Conservation (phyloP, 2,329 filamentous ascomycete genomes). For the Aspergillus persii region DNA sequence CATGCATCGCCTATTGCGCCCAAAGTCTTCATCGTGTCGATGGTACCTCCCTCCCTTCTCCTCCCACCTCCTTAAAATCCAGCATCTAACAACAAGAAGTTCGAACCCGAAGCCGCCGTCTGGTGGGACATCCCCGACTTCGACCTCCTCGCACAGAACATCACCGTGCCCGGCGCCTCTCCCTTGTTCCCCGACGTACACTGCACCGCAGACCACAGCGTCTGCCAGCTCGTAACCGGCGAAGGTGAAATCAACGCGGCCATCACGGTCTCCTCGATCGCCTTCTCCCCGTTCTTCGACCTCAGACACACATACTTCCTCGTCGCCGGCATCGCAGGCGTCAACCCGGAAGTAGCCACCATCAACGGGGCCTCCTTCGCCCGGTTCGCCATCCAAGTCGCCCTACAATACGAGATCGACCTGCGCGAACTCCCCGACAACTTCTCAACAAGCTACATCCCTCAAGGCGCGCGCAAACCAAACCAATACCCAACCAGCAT, state of each 20-base stretch:
- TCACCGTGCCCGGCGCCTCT: slow-evolving; percentile 62
- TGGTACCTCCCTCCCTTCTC: background rate
- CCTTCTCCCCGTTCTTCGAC: slow-evolving; percentile 63
- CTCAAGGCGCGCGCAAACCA: slow-evolving; percentile 58
- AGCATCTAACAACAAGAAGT: slow-evolving; percentile 43
- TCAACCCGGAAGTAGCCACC: slow-evolving; percentile 67
- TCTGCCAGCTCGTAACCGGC: slow-evolving; percentile 69
- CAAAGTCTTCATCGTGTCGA: slow-evolving; percentile 33
- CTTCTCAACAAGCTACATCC: slow-evolving; percentile 67
- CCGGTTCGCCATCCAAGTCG: slow-evolving; percentile 70
- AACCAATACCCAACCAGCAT: slow-evolving; percentile 57
- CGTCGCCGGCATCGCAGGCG: slow-evolving; percentile 69
- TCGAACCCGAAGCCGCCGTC: slow-evolving; percentile 58
- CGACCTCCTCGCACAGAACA: slow-evolving; percentile 56
- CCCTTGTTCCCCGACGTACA: slow-evolving; percentile 64
- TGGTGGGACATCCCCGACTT: slow-evolving; percentile 60
- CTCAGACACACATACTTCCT: slow-evolving; percentile 68
- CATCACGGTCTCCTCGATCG: slow-evolving; percentile 60
- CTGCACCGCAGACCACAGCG: slow-evolving; percentile 58
- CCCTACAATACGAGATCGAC: slow-evolving; percentile 74
- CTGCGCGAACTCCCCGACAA: slow-evolving; percentile 64
- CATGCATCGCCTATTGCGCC: slow-evolving; percentile 36
- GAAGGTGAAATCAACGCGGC: slow-evolving; percentile 75
- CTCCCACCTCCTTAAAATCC: background rate
- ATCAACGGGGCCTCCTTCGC: slow-evolving; percentile 66